phyloP scores from a whole-genome alignment of 2,329 filamentous ascomycete genomes.

The Verticillium nubilum region DNA sequence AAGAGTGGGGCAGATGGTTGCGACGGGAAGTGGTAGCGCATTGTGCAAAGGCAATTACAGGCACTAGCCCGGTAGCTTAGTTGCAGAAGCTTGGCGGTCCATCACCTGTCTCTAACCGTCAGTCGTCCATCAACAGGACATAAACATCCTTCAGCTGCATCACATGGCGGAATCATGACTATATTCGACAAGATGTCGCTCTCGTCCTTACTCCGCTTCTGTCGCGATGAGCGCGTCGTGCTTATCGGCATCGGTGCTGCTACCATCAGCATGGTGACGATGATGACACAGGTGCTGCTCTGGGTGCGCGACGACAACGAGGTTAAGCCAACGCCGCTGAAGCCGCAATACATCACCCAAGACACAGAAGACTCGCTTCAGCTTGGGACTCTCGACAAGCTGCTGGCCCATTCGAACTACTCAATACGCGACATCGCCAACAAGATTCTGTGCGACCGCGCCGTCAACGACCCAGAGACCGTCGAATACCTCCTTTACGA shows the following conservation, averaged over 20 bases:
- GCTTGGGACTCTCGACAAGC: conserved; percentile 58
- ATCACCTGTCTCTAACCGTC: background rate
- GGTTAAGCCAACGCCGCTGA: conserved; percentile 58
- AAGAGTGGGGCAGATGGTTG: conserved; percentile 5
- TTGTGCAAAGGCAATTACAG: conserved; percentile 10
- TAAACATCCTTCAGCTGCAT: background rate
- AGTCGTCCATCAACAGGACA: background rate
- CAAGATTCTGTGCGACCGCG: conserved; percentile 50
- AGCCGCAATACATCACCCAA: conserved; percentile 69
- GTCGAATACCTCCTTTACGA: conserved; percentile 49
- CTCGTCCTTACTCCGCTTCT: conserved; percentile 12
- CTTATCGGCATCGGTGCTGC: conserved; percentile 50
- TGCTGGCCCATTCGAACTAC: conserved; percentile 66
- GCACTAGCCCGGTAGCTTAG: background rate
- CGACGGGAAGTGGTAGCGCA: conserved; percentile 11
- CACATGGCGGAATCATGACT: background rate
- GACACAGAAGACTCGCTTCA: conserved; percentile 69
- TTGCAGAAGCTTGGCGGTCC: background rate
- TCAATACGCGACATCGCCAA: conserved; percentile 65
- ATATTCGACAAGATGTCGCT: background rate
- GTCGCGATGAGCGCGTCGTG: conserved; percentile 48
- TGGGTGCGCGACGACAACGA: conserved; percentile 59
- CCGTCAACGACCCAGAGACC: conserved; percentile 51
- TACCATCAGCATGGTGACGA: conserved; percentile 51
- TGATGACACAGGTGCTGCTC: conserved; percentile 53